These are phyloP conservation scores for Mrakia blollopis DNA, from an alignment of 768 basidiomycete species.

Conservation along the genomic window DNA sequence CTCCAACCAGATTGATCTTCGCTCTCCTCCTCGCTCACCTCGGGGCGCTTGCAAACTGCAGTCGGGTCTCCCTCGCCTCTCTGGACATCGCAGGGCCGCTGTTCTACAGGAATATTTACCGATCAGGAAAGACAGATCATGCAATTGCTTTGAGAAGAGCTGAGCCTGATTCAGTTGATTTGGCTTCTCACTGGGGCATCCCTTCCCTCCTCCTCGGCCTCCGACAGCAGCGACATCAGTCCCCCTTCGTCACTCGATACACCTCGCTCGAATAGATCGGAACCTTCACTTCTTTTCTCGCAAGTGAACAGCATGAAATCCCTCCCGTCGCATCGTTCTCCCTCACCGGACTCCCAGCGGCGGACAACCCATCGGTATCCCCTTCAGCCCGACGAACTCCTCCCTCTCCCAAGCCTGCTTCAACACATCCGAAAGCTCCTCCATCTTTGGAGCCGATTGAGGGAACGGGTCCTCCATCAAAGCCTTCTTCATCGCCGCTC, in stretches of 20 bases:
- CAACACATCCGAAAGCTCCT: conserved; percentile 15
- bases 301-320: too few species aligned
- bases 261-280: too few species aligned
- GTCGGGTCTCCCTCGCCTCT: conserved; percentile 7
- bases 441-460: conserved; percentile 12
- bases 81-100: conserved; percentile 2
- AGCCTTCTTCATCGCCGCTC: neutral
- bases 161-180: too few species aligned
- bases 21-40: neutral
- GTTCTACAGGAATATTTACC: neutral
- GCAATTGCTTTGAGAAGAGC: too few species aligned
- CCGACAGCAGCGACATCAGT: too few species aligned
- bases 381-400: conserved; percentile 24
- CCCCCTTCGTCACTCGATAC: too few species aligned
- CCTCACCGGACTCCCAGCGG: conserved; percentile 22
- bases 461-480: conserved; percentile 12
- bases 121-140: too few species aligned
- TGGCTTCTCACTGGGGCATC: too few species aligned
- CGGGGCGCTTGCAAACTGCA: neutral
- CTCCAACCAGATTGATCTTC: neutral
- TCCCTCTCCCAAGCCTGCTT: conserved; percentile 24
- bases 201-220: too few species aligned
- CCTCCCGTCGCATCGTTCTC: neutral
- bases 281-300: too few species aligned
- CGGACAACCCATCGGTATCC: conserved; percentile 19